These are phyloP conservation scores for Barbarea vulgaris DNA, from an alignment of 345 rosid genomes.

Conservation along the genomic window DNA sequence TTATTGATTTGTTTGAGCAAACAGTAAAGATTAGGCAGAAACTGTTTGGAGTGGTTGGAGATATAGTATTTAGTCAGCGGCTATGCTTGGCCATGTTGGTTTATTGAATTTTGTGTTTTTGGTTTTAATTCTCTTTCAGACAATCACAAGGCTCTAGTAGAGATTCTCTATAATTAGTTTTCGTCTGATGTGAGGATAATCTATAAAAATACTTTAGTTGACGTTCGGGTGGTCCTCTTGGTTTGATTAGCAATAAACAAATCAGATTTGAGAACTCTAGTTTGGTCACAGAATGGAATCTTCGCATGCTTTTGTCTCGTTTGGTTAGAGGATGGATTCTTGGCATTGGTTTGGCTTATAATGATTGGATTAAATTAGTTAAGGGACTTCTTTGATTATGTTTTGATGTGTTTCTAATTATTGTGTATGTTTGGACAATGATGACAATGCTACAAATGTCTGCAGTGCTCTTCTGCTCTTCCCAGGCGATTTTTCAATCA, in stretches of 20 bases:
- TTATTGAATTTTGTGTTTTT: conserved; percentile 10
- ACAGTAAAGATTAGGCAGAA: conserved; percentile 23
- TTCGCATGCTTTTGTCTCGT: background rate
- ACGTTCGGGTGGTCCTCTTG: conserved; percentile 32
- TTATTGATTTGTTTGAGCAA: background rate
- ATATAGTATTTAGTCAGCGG: conserved; percentile 2
- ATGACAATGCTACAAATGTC: conserved; percentile 23
- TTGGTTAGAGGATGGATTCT: conserved; percentile 14
- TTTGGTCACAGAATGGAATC: conserved; percentile 19
- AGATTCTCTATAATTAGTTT: conserved; percentile 27
- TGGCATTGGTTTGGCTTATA: conserved; percentile 10
- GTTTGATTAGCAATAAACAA: conserved; percentile 16
- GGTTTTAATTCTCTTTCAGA: conserved; percentile 18
- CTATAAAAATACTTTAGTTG: background rate
- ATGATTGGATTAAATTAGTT: conserved; percentile 1
- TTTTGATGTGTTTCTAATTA: too few relatives aligned
- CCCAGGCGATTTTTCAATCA: conserved; percentile 44
- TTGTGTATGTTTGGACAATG: conserved; percentile 7
- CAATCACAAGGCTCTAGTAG: conserved; percentile 24
- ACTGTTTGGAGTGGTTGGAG: conserved; percentile 34
- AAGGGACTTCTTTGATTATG: background rate
- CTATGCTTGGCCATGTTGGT: conserved; percentile 29
- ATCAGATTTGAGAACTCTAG: conserved; percentile 24
- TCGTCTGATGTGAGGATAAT: conserved; percentile 17
- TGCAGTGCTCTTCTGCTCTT: conserved; percentile 59